phyloP scores from a whole-genome alignment of 306 rosid genomes.

The Quercus robur region DNA sequence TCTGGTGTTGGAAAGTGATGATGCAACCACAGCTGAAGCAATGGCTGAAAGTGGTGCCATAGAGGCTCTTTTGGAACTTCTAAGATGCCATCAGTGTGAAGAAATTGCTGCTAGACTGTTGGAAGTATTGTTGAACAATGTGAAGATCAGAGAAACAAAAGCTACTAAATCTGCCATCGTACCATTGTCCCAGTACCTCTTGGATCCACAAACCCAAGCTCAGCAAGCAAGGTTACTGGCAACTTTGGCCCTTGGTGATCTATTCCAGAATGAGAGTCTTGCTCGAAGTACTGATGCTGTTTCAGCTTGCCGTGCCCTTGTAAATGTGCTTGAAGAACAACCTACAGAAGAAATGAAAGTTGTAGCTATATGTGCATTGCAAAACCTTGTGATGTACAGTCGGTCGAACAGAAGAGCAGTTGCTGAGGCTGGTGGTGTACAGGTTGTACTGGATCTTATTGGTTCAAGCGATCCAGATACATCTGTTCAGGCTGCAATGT shows the following conservation, averaged over 20 bases:
- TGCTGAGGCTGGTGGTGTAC: slow-evolving; percentile 99
- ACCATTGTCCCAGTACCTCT: slow-evolving; percentile 93
- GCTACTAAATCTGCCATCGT: slow-evolving; percentile 83
- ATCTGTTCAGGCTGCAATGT: slow-evolving; percentile 96
- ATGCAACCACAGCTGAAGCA: slow-evolving; percentile 90
- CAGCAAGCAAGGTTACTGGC: slow-evolving; percentile 96
- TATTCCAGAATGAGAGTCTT: slow-evolving; percentile 92
- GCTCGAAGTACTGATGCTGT: slow-evolving; percentile 95
- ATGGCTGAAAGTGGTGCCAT: slow-evolving; percentile 99
- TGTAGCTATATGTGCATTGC: slow-evolving; percentile 96
- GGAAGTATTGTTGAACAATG: slow-evolving; percentile 91
- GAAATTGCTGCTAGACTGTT: slow-evolving; percentile 93
- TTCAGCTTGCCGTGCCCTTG: slow-evolving; percentile 97
- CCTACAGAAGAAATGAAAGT: slow-evolving; percentile 99
- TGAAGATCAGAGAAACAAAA: slow-evolving; percentile 91
- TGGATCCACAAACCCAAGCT: slow-evolving; percentile 99
- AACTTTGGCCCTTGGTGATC: slow-evolving; percentile 96
- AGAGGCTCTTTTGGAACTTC: slow-evolving; percentile 96
- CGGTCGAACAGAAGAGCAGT: slow-evolving; percentile 95
- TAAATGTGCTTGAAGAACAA: slow-evolving; percentile 96
- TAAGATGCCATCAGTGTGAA: slow-evolving; percentile 91
- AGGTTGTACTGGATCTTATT: slow-evolving; percentile 92
- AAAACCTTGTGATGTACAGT: slow-evolving; percentile 97
- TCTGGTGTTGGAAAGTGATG: slow-evolving; percentile 94
- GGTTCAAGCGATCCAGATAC: slow-evolving; percentile 96